Evolutionary conservation across 2,329 filamentous ascomycete species (phyloP), one percentile per base, ranked within the genome.

Genomic region (Pseudocercospora macadamiae): DNA sequence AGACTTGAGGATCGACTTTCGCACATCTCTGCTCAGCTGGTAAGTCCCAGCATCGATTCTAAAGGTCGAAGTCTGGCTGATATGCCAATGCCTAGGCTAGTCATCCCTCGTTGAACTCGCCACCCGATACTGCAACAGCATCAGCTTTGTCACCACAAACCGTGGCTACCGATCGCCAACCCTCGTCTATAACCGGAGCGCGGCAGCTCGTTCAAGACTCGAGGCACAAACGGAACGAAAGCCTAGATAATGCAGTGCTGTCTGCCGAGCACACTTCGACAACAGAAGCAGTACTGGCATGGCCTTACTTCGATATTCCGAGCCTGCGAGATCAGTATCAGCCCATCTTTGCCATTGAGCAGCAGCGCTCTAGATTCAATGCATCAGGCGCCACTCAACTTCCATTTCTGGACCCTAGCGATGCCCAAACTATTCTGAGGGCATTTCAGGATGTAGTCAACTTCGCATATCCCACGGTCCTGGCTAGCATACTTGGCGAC

Each of bases 261-360:
- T 58, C 59, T 14, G 44, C 59, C n/a, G 49, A 57, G n/a, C 59
- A 61, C 28, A 55, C 55, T 1, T 61, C 59, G 7, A 61, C 59
- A 1, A 61, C 59, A 6, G 59, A 61, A 19, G 54, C 55, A 4
- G 59, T 61, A 10, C 59, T 61, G 3, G 59, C 59, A 1, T 61
- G 59, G 59, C 49, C 42, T 2, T 57, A 58, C 37, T 58, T 61
- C 10, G 55, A 61, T 26, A 51, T 54, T 12, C 55, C 51, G 6
- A 47, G 34, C 23, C 30, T 61, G 7, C 51, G 59, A 8, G 44
- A 26, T 19, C 49, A 58, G 16, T 61, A 58, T 39, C 55, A 61
- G 16, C 59, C 37, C 12, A 61, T 58, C 14, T 61, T 61, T 39
- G 51, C 55, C 9, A 49, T 61, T 16, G 59, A 61, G 36, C 59